Conservation (phyloP, 2,329 filamentous ascomycete genomes). For the Penicillium olsonii region DNA sequence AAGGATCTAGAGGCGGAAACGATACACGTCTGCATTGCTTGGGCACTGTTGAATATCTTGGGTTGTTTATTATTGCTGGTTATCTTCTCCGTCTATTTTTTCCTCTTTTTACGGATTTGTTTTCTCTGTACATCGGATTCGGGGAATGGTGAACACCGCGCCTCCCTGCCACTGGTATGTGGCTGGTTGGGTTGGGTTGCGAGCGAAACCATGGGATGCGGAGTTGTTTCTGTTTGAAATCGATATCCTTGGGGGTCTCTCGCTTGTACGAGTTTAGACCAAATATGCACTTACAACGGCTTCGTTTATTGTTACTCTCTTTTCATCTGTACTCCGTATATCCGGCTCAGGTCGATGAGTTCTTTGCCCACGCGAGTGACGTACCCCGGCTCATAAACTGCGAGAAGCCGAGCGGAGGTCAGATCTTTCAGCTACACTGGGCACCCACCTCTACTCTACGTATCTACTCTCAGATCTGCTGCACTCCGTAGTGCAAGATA, state of each 20-base stretch:
- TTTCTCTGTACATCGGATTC: conserved; percentile 38
- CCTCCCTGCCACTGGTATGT: conserved; percentile 34
- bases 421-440: too few species aligned
- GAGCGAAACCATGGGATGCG: conserved; percentile 41
- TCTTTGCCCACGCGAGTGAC: too few species aligned
- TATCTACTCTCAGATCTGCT: too few species aligned
- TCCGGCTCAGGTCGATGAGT: too few species aligned
- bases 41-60: conserved; percentile 39
- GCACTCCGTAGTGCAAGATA: neutral
- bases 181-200: conserved; percentile 32
- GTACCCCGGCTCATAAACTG: conserved; percentile 5
- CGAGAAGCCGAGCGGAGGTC: too few species aligned
- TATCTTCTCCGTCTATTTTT: conserved; percentile 24
- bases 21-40: conserved; percentile 48
- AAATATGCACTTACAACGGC: conserved; percentile 30
- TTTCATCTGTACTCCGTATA: neutral
- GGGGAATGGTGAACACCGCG: conserved; percentile 32
- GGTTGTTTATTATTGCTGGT: conserved; percentile 30
- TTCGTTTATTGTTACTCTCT: conserved; percentile 19
- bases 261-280: conserved; percentile 33
- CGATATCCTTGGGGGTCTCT: conserved; percentile 34
- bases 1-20: conserved; percentile 47
- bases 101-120: conserved; percentile 22
- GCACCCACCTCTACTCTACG: too few species aligned
- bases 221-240: conserved; percentile 36